These are phyloP conservation scores for Phaffia australis DNA, from an alignment of 768 basidiomycete genomes.

Conservation along the genomic window DNA sequence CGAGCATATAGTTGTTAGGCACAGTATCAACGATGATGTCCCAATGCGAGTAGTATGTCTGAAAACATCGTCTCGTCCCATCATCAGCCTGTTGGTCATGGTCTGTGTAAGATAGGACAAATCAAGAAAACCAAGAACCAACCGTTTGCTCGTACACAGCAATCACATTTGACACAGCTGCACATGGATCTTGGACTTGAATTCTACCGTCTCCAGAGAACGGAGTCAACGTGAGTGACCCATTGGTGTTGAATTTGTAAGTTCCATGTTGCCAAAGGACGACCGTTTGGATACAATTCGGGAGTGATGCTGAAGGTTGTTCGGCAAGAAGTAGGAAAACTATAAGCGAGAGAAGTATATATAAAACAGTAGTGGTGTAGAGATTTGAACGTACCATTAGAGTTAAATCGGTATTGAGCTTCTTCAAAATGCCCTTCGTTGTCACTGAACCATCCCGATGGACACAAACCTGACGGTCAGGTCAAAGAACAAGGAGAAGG, in stretches of 20 bases:
- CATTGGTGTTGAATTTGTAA: constrained; percentile 57
- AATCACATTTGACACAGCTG: constrained; percentile 75
- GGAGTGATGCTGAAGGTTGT: constrained; percentile 52
- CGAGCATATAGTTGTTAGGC: constrained; percentile 49
- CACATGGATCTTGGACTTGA: constrained; percentile 89
- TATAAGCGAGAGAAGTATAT: background rate
- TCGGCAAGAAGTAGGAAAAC: constrained; percentile 1
- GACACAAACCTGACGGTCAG: background rate
- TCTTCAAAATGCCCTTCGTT: constrained; percentile 71
- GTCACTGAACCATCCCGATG: constrained; percentile 43
- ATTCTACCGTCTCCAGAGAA: constrained; percentile 74
- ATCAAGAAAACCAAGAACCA: constrained; percentile 24
- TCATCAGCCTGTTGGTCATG: background rate
- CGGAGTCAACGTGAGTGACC: constrained; percentile 64
- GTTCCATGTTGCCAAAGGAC: constrained; percentile 84
- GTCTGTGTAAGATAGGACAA: background rate
- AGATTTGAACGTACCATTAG: constrained; percentile 55
- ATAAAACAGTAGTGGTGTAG: background rate
- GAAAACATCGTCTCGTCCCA: background rate
- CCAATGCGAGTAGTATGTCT: constrained; percentile 47
- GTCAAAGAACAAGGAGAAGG: constrained; percentile 16
- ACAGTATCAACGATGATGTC: constrained; percentile 56
- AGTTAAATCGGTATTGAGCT: constrained; percentile 74
- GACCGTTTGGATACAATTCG: constrained; percentile 78
- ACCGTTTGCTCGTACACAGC: constrained; percentile 71